phyloP scores from a whole-genome alignment of 2,329 filamentous ascomycete genomes.

The Apiospora kogelbergensis region DNA sequence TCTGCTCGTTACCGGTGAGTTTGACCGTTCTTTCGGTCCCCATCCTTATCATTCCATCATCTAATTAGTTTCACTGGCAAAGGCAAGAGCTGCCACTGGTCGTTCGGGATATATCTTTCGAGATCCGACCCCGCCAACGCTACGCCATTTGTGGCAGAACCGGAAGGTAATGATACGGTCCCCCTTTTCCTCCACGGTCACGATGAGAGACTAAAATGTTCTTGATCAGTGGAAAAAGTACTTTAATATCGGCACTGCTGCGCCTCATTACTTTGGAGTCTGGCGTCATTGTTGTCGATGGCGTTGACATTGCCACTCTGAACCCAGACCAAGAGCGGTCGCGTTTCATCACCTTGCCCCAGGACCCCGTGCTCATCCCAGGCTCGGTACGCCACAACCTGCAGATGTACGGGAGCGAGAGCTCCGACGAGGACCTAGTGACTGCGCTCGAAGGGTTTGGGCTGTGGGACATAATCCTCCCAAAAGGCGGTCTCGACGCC shows the following conservation, averaged over 20 bases:
- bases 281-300: slow-evolving; percentile 9
- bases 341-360: not conserved
- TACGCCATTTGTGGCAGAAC: no score
- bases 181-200: no score
- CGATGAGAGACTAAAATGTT: no score
- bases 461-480: not conserved
- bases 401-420: not conserved
- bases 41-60: no score
- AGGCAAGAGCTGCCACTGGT: no score
- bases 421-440: not conserved
- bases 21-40: no score
- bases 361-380: slow-evolving; percentile 5
- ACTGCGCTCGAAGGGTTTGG: slow-evolving; percentile 2
- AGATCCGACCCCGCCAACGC: no score
- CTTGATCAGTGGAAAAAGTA: no score
- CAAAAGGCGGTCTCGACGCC: not conserved
- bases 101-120: no score
- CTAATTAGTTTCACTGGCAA: no score
- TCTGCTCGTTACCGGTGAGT: no score
- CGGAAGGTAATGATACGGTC: no score
- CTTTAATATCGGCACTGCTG: not conserved
- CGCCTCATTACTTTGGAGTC: not conserved
- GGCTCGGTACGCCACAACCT: not conserved
- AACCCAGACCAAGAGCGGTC: not conserved
- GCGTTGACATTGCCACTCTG: slow-evolving; percentile 1